Base-by-base conservation (phyloP, 441 rosid species). In the Rhodomyrtus psidioides region DNA sequence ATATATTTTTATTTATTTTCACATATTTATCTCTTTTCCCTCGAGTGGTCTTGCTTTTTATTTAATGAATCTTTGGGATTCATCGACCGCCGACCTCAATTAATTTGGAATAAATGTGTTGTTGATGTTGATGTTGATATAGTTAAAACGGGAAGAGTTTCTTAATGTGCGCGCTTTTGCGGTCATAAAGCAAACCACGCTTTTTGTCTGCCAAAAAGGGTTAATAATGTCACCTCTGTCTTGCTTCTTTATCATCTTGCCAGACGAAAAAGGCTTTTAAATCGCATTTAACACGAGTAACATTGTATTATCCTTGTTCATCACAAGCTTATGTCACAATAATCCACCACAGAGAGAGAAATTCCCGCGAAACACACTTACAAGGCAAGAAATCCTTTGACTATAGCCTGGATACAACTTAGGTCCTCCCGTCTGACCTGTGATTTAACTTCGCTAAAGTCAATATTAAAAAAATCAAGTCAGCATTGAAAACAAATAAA, bases 401-500 rank as follows among this genome's bases (percentile, higher is more conserved):
- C 5, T 21, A 2, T 23, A 10, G 79, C 26, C 2, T 12, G 15
- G 9, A 19, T 19, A 34, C 49, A 21, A 39, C n/a, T 70, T 70
- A 6, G 79, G 16, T 70, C 49, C 49, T 65, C 79, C n/a, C 1
- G 49, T 6, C 34, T 6, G 49, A 70, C 79, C n/a, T 10, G 13
- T 70, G n/a, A 39, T 34, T 65, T 65, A 34, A 19, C 76, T 34
- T 34, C 4, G 1, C 2, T 65, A 19, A 17, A 34, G 49, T 65
- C 26, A 34, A 34, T 19, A 70, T 70, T 6, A n/a, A 49, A 26
- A 70, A 70, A 39, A 26, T 21, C 46, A 21, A 34, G 79, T 70
- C n/a, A 39, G 34, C 49, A 5, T n/a, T 10, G 0, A 0, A 42
- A 1, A 2, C 3, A 16, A 6, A 8, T 14, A 30, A 1, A 8